phyloP scores from a whole-genome alignment of 345 rosid genomes.

The Zanthoxylum bungeanum region DNA sequence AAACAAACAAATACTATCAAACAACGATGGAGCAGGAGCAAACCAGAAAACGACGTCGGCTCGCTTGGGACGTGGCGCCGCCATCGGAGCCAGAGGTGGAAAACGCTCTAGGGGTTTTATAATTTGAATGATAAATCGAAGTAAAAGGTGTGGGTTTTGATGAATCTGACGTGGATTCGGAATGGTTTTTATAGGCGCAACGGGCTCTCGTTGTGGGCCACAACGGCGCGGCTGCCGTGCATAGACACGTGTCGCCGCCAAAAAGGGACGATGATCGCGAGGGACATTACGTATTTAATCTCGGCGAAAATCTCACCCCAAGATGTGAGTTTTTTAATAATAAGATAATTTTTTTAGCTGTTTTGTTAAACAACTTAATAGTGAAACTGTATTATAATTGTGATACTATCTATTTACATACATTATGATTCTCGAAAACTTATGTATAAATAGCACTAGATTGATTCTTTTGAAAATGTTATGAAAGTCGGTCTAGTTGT shows the following conservation, averaged over 20 bases:
- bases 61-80: conserved; percentile 62
- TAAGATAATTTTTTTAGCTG: not conserved
- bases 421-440: not conserved
- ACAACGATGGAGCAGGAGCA: conserved; percentile 47
- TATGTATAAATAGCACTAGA: not conserved
- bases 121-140: conserved; percentile 6
- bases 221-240: conserved; percentile 19
- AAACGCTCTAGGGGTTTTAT: conserved; percentile 4
- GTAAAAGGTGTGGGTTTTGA: not conserved
- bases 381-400: not conserved
- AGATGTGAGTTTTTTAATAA: conserved; percentile 45
- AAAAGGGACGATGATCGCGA: conserved; percentile 64
- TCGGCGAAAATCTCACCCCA: conserved; percentile 73
- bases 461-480: not conserved
- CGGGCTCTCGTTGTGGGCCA: conserved; percentile 28
- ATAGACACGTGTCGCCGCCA: conserved; percentile 50
- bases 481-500: not conserved
- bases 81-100: conserved; percentile 55
- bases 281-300: conserved; percentile 63
- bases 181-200: conserved; percentile 46
- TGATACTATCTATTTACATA: not conserved
- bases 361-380: not conserved
- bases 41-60: conserved; percentile 60
- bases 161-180: conserved; percentile 27
- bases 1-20: conserved; percentile 13